Percentiles rank a stretch among this genome's conserved stretches.
Conservation (phyloP, 108 stramenopile genomes). For the Cyclotella baltica region DNA sequence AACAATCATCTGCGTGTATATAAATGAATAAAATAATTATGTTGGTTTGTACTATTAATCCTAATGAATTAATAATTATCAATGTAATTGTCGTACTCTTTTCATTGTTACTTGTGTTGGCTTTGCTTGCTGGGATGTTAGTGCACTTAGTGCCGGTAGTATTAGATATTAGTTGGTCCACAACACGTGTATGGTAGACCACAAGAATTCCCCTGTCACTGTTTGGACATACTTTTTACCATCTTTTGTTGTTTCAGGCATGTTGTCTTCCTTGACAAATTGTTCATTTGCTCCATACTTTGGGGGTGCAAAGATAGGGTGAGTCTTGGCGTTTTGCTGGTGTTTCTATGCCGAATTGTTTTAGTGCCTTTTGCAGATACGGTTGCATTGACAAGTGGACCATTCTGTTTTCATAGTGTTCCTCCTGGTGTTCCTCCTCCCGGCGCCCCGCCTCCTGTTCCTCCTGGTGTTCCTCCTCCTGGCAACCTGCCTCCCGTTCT, state of each 20-base stretch:
- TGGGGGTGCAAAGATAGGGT: not conserved
- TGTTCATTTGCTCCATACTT: not conserved
- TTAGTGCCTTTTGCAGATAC: not conserved
- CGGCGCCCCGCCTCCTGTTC: not conserved
- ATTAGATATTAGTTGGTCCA: not conserved
- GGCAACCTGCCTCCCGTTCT: not conserved
- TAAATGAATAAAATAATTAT: too few species aligned
- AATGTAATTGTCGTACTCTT: not conserved
- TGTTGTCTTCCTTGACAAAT: not conserved
- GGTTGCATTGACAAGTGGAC: not conserved
- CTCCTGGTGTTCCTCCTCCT: too few species aligned
- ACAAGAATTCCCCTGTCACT: not conserved
- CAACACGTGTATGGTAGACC: not conserved
- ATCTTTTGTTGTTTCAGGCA: not conserved
- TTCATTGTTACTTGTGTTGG: not conserved
- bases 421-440: not conserved
- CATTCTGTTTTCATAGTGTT: not conserved
- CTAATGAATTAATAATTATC: too few species aligned
- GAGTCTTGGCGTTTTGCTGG: not conserved
- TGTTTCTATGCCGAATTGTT: too few species aligned
- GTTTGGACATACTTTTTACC: not conserved
- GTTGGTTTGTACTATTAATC: too few species aligned
- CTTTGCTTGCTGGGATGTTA: not conserved
- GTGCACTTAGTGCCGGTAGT: too few species aligned
- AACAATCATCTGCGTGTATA: too few species aligned